These are phyloP conservation scores for Neofusicoccum sp. DNA, from an alignment of 2,329 filamentous ascomycete genomes.

Conservation along the genomic window DNA sequence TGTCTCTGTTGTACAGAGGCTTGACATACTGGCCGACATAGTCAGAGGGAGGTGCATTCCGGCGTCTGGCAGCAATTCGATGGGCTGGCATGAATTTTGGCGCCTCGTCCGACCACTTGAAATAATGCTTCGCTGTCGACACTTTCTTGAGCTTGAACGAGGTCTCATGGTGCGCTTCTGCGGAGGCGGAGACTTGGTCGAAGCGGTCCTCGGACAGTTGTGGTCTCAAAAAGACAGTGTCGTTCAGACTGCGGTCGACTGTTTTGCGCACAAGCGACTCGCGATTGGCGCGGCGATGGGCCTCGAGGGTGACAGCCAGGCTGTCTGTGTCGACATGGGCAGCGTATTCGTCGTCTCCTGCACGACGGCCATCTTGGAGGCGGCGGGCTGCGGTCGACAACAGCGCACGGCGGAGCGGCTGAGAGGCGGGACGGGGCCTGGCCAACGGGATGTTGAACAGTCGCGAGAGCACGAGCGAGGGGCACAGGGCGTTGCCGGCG, in stretches of 20 bases:
- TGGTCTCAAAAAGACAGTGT: background rate
- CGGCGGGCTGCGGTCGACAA: background rate
- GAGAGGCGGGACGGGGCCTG: background rate
- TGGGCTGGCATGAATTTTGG: background rate
- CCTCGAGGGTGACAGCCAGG: constrained; percentile 36
- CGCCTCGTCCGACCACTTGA: background rate
- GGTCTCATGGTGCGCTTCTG: background rate
- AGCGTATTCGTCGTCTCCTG: background rate
- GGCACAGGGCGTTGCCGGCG: constrained; percentile 33
- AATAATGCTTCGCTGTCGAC: background rate
- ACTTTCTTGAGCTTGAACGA: too few relatives aligned
- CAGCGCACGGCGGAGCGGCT: background rate
- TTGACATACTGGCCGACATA: constrained; percentile 1
- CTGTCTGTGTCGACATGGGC: constrained; percentile 33
- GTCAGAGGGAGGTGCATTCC: background rate
- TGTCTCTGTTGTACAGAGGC: background rate
- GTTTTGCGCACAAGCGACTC: constrained; percentile 19
- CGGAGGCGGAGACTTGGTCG: background rate
- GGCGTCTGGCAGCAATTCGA: background rate
- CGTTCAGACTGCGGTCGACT: background rate
- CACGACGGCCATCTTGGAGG: background rate
- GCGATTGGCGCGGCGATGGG: constrained; percentile 41
- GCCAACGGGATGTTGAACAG: constrained; percentile 28
- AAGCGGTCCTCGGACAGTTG: background rate
- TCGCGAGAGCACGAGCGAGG: constrained; percentile 33